Percentiles rank a stretch among this genome's conserved stretches.
These are phyloP conservation scores for Graphilbum fragrans DNA, from an alignment of 2,329 filamentous ascomycete genomes.

Conservation along the genomic window DNA sequence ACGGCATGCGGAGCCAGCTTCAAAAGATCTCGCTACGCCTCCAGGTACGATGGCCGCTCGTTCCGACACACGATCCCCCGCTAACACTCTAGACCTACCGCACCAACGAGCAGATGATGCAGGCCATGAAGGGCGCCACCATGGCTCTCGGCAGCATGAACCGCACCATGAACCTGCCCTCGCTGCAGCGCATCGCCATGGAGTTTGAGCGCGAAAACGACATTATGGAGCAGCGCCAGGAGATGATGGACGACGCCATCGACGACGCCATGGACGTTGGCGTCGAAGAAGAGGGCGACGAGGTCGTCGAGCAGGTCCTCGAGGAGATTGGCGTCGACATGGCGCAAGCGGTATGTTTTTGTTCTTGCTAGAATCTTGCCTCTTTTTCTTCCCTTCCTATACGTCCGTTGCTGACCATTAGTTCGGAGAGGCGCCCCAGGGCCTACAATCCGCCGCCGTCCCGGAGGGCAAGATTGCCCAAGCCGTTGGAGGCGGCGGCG, in stretches of 20 bases:
- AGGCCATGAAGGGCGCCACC: constrained; percentile 97
- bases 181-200: constrained; percentile 92
- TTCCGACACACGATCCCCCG: neutral
- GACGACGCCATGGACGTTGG: constrained; percentile 88
- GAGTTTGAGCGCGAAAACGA: constrained; percentile 98
- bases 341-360: constrained; percentile 59
- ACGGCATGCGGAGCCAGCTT: constrained; percentile 91
- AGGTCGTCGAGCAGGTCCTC: constrained; percentile 90
- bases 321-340: constrained; percentile 96
- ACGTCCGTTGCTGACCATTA: constrained; percentile 23
- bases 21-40: constrained; percentile 92
- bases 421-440: constrained; percentile 85
- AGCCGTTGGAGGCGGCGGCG: constrained; percentile 56
- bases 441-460: constrained; percentile 61
- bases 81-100: constrained; percentile 61
- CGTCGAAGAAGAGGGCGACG: constrained; percentile 90
- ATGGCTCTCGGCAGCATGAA: constrained; percentile 94
- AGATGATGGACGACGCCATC: constrained; percentile 99
- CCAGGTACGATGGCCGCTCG: constrained; percentile 47
- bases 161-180: constrained; percentile 90
- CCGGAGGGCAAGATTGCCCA: constrained; percentile 74
- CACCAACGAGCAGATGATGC: constrained; percentile 99
- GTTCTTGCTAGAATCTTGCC: neutral
- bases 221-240: constrained; percentile 96
- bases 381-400: constrained; percentile 1